phyloP scores from a whole-genome alignment of 2,329 filamentous ascomycete species.

The Aspergillus quadrilineatus region DNA sequence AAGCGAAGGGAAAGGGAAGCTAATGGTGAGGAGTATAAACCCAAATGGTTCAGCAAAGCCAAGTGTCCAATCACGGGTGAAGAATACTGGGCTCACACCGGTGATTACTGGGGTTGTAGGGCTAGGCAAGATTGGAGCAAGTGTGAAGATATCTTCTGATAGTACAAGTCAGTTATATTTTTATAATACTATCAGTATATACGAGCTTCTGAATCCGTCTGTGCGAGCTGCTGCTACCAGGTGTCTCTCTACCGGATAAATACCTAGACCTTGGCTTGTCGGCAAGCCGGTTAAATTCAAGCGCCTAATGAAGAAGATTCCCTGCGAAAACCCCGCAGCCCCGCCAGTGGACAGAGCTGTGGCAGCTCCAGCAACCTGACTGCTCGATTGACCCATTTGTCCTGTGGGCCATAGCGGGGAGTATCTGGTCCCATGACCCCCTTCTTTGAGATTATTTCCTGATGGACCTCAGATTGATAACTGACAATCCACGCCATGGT shows the following conservation, averaged over 20 bases:
- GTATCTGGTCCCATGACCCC: constrained; percentile 1
- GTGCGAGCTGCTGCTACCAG: too few relatives aligned
- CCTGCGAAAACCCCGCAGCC: too few relatives aligned
- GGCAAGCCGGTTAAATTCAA: too few relatives aligned
- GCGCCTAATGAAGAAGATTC: too few relatives aligned
- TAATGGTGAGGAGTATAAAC: constrained; percentile 75
- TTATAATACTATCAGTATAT: too few relatives aligned
- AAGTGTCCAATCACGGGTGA: constrained; percentile 79
- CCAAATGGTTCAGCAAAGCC: constrained; percentile 79
- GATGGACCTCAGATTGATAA: background rate
- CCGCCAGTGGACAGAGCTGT: too few relatives aligned
- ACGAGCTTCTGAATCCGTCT: too few relatives aligned
- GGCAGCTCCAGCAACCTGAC: too few relatives aligned
- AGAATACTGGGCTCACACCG: constrained; percentile 84
- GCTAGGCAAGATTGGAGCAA: constrained; percentile 64
- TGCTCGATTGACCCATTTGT: too few relatives aligned
- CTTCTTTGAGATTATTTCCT: background rate
- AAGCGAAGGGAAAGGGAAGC: constrained; percentile 71
- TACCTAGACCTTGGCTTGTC: too few relatives aligned
- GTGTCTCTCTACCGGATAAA: too few relatives aligned
- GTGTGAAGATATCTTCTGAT: constrained; percentile 70
- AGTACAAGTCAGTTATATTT: too few relatives aligned
- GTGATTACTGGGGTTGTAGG: constrained; percentile 78
- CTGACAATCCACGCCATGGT: background rate
- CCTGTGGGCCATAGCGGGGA: background rate